Evolutionary conservation across 1,139 yeast species (phyloP).

Genomic region (Hyphopichia pseudoburtonii): DNA sequence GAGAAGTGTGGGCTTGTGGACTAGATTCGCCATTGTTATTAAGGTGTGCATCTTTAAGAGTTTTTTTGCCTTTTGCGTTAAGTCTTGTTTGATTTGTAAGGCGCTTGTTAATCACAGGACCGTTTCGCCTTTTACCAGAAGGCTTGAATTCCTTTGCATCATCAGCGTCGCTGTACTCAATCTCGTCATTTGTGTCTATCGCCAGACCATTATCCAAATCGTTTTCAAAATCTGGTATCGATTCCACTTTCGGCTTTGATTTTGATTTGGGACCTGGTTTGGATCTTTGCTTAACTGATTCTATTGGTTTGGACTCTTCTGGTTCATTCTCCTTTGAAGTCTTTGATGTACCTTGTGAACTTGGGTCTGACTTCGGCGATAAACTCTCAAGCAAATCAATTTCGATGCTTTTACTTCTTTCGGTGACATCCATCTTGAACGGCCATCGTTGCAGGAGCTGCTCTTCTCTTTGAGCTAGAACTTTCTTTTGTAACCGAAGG

Average conservation of each 20-base stretch:
- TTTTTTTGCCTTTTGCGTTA: too few species aligned
- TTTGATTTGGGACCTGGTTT: neutral
- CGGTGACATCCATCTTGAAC: slow-evolving; percentile 31
- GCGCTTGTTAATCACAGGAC: too few species aligned
- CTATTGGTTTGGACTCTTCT: slow-evolving; percentile 1
- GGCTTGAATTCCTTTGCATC: too few species aligned
- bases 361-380: slow-evolving; percentile 6
- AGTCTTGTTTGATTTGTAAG: too few species aligned
- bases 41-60: too few species aligned
- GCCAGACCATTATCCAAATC: too few species aligned
- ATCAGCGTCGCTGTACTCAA: too few species aligned
- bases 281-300: neutral
- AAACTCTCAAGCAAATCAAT: slow-evolving; percentile 13
- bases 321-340: neutral
- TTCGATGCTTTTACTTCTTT: slow-evolving; percentile 25
- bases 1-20: too few species aligned
- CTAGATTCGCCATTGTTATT: slow-evolving; percentile 2
- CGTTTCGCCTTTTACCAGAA: too few species aligned
- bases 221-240: neutral
- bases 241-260: slow-evolving; percentile 1
- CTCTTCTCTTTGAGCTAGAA: slow-evolving; percentile 39
- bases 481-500: slow-evolving; percentile 43
- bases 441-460: slow-evolving; percentile 36
- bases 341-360: neutral
- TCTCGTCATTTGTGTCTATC: too few species aligned